phyloP scores from a whole-genome alignment of 345 rosid genomes.

The Mallotus nudiflorus region DNA sequence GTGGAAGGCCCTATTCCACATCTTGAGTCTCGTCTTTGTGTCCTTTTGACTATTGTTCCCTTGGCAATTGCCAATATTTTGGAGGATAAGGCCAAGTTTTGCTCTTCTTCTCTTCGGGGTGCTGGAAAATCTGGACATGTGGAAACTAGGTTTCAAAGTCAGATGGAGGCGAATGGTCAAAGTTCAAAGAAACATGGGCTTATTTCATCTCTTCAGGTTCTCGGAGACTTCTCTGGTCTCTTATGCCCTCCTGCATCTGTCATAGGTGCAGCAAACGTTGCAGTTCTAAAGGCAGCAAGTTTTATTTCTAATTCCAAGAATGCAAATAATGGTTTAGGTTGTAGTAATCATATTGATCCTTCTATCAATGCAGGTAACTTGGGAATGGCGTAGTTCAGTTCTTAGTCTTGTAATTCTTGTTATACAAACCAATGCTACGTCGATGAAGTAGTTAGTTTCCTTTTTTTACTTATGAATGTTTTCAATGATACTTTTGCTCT shows the following conservation, averaged over 20 bases:
- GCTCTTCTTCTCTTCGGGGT: slow-evolving; percentile 30
- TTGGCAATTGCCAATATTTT: slow-evolving; percentile 48
- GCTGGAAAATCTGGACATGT: slow-evolving; percentile 14
- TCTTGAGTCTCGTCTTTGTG: slow-evolving; percentile 60
- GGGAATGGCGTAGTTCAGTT: slow-evolving; percentile 6
- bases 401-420: background rate
- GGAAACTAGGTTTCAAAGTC: slow-evolving; percentile 29
- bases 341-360: slow-evolving; percentile 22
- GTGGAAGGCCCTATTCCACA: slow-evolving; percentile 70
- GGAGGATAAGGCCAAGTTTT: slow-evolving; percentile 33
- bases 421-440: background rate
- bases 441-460: background rate
- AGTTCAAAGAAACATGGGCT: slow-evolving; percentile 39
- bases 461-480: background rate
- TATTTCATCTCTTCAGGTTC: slow-evolving; percentile 50
- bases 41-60: slow-evolving; percentile 63
- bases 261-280: slow-evolving; percentile 45
- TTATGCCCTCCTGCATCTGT: slow-evolving; percentile 55
- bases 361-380: slow-evolving; percentile 38
- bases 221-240: slow-evolving; percentile 56
- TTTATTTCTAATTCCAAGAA: slow-evolving; percentile 38
- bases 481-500: slow-evolving; percentile 4
- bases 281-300: slow-evolving; percentile 55
- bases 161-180: slow-evolving; percentile 23
- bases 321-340: slow-evolving; percentile 24